These are phyloP conservation scores for Passiflora organensis DNA, from an alignment of 345 rosid genomes.

Conservation along the genomic window DNA sequence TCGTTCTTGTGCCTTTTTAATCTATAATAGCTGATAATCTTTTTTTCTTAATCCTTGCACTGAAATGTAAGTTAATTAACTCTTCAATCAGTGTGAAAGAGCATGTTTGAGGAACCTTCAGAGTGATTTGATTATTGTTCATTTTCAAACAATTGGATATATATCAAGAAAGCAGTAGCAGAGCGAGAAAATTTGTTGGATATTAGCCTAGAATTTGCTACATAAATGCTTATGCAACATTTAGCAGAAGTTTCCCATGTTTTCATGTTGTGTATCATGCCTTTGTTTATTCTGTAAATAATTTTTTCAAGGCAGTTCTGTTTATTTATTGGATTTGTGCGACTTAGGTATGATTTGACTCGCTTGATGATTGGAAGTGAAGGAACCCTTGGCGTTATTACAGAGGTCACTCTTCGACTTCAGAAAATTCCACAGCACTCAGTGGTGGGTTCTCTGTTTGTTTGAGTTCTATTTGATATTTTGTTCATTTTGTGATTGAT, in stretches of 20 bases:
- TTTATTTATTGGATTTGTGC: slow-evolving; percentile 11
- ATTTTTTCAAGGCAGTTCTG: background rate
- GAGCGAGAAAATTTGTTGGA: background rate
- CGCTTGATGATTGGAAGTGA: slow-evolving; percentile 91
- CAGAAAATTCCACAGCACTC: slow-evolving; percentile 89
- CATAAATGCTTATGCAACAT: too few species aligned
- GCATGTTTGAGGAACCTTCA: background rate
- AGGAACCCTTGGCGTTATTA: slow-evolving; percentile 84
- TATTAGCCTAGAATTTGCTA: background rate
- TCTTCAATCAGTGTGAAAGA: background rate
- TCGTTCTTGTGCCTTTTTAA: slow-evolving; percentile 24
- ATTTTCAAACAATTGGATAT: background rate
- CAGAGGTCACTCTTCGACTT: slow-evolving; percentile 83
- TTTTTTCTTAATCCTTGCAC: background rate
- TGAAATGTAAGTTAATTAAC: background rate
- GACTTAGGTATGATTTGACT: slow-evolving; percentile 76
- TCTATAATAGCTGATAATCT: background rate
- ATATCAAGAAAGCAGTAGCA: too few species aligned
- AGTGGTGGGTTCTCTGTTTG: slow-evolving; percentile 49
- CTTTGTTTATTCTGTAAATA: background rate
- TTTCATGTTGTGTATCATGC: background rate
- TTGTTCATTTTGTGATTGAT: background rate
- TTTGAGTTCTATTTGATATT: background rate
- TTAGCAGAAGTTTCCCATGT: slow-evolving; percentile 6
- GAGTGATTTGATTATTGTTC: background rate